Evolutionary conservation across 2,329 filamentous ascomycete genomes (phyloP), one percentile per base, ranked within the genome.

Genomic region (Pseudogymnoascus sp.): DNA sequence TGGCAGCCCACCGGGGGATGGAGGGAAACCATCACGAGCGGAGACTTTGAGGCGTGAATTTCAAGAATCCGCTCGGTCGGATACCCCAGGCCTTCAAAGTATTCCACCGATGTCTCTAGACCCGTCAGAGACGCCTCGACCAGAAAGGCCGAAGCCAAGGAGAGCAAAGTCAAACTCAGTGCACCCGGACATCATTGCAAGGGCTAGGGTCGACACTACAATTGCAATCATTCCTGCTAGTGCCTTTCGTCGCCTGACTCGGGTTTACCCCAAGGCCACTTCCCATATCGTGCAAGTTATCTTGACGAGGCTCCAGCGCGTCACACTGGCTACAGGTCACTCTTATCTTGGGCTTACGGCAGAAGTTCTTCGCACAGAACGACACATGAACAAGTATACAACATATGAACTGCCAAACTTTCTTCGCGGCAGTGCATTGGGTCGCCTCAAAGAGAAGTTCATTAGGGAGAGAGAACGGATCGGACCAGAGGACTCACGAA

Each of bases 261-360:
- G 90, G 70, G 87, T 97, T 22, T 99, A 97, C 68, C 94, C 94
- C 8, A 96, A 95, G 76, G 92, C 95, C 8, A 97, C 94, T 2
- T 88, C 94, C 1, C 95, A 99, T 70, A 97, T 99, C 65, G 91
- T 99, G 5, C 94, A 99, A 71, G 93, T 99, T 50, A 99, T 99
- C 64, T 76, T 99, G 33, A 97, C 95, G 2, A 84, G 95, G 57
- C 87, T 99, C 59, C 93, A 99, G 71, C 82, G 95, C 67, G 95
- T 99, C 2, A 99, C 94, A 0, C 84, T 99, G 60, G 89, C 92
- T 0, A 97, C 95, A 9, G 94, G 91, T 0, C 94, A 97, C 77
- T 90, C 90, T 60, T 99, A 99, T 69, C 83, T 99, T 14, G 94
- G 95, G 1, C 75, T 99, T 41, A 96, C 91, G 0, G 90, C 87